phyloP scores from a whole-genome alignment of 352 stramenopile species.

The Globisporangium perplexum region DNA sequence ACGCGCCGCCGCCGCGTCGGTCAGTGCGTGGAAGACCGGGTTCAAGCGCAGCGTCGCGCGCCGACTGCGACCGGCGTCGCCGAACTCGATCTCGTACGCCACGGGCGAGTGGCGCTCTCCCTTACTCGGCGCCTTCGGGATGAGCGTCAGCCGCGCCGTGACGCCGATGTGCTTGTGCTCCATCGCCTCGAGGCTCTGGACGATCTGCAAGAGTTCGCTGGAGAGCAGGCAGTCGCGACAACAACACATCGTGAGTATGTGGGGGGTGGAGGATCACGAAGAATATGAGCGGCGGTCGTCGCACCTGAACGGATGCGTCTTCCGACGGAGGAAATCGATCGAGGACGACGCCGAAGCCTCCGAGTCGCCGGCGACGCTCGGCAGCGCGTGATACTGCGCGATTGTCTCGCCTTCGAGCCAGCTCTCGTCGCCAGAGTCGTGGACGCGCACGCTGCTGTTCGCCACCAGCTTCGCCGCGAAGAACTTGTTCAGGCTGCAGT shows the following conservation, averaged over 20 bases:
- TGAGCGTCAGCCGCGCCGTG: background rate
- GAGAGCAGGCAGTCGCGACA: too few relatives aligned
- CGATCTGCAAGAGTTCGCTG: slow-evolving; percentile 2
- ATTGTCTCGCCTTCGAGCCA: slow-evolving; percentile 9
- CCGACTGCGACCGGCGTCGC: slow-evolving; percentile 4
- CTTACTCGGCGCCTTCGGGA: background rate
- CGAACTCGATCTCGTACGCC: slow-evolving; percentile 8
- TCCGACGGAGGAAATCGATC: slow-evolving; percentile 8
- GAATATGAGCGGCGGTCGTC: too few relatives aligned
- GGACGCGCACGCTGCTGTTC: background rate
- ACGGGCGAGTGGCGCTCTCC: background rate
- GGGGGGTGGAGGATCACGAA: too few relatives aligned
- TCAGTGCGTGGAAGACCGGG: slow-evolving; percentile 4
- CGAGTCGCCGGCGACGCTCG: background rate
- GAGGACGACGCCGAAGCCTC: background rate
- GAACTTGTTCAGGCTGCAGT: slow-evolving; percentile 25
- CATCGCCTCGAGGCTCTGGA: slow-evolving; percentile 2
- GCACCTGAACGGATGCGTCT: slow-evolving; percentile 23
- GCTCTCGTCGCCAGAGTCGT: slow-evolving; percentile 3
- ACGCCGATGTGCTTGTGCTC: slow-evolving; percentile 1
- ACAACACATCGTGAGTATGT: background rate
- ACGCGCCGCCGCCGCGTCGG: background rate
- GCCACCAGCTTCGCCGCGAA: slow-evolving; percentile 24
- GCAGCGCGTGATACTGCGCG: background rate
- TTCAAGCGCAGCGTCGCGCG: slow-evolving; percentile 3